Conservation (phyloP, 2,329 filamentous ascomycete genomes). For the Fusarium floridanum region DNA sequence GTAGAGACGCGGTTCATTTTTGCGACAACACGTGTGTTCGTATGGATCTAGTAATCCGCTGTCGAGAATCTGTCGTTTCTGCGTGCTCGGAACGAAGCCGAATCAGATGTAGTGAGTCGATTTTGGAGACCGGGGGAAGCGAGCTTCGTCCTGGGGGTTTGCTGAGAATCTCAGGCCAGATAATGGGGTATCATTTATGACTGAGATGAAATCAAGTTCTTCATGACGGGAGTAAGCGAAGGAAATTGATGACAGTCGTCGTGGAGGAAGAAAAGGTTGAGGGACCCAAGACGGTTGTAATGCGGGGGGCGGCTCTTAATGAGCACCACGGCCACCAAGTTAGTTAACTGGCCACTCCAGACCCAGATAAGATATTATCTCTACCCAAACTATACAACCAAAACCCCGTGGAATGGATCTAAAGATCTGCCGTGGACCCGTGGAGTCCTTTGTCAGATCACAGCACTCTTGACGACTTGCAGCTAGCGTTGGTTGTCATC, state of each 20-base stretch:
- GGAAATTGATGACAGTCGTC: background rate
- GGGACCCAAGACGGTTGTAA: background rate
- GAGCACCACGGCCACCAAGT: background rate
- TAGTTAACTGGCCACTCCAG: background rate
- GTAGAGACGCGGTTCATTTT: background rate
- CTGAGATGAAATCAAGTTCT: background rate
- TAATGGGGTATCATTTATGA: background rate
- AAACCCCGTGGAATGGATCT: background rate
- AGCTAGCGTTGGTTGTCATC: background rate
- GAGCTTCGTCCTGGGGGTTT: background rate
- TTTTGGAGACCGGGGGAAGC: background rate
- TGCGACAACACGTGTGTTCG: background rate
- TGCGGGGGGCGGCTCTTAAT: background rate
- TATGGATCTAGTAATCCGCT: background rate
- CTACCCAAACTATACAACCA: background rate
- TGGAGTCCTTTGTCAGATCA: background rate
- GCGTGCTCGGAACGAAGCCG: background rate
- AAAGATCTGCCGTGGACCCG: background rate
- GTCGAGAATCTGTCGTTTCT: background rate
- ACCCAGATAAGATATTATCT: background rate
- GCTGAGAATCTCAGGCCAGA: background rate
- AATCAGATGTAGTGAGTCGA: background rate
- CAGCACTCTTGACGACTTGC: background rate
- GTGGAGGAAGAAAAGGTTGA: background rate
- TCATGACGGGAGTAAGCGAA: background rate